Conservation (phyloP, 2,329 filamentous ascomycete species). For the Mycocentrospora acerina region DNA sequence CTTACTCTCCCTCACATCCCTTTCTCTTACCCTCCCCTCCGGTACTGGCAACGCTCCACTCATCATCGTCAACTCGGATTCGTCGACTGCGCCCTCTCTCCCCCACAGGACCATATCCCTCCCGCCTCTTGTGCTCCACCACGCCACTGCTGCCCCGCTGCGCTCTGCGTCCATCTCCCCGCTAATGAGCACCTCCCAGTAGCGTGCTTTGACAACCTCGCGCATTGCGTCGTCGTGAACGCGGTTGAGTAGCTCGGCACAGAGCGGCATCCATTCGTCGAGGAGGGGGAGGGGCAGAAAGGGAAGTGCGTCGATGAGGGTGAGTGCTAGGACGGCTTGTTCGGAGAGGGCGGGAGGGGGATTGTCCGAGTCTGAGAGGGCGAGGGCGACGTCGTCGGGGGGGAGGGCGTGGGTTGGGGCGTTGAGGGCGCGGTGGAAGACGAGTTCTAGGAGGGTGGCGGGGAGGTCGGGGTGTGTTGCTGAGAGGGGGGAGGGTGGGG, state of each 20-base stretch:
- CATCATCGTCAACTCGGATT: slow-evolving; percentile 55
- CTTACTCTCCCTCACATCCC: slow-evolving; percentile 45
- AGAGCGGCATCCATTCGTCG: slow-evolving; percentile 77
- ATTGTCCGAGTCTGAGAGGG: slow-evolving; percentile 37
- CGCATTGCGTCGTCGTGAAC: slow-evolving; percentile 65
- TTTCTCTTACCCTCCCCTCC: slow-evolving; percentile 10
- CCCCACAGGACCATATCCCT: slow-evolving; percentile 59
- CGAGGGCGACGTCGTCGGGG: slow-evolving; percentile 42
- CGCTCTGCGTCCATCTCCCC: slow-evolving; percentile 90
- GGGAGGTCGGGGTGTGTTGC: slow-evolving; percentile 75
- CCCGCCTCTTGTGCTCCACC: slow-evolving; percentile 75
- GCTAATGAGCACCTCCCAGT: slow-evolving; percentile 76
- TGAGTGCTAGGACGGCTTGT: slow-evolving; percentile 73
- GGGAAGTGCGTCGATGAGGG: slow-evolving; percentile 77
- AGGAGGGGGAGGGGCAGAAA: slow-evolving; percentile 69
- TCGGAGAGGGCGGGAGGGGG: slow-evolving; percentile 62
- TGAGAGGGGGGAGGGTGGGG: slow-evolving; percentile 75
- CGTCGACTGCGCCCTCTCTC: slow-evolving; percentile 51
- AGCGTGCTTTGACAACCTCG: slow-evolving; percentile 66
- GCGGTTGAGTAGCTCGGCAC: slow-evolving; percentile 66
- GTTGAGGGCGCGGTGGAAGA: slow-evolving; percentile 64
- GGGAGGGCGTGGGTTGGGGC: slow-evolving; percentile 51
- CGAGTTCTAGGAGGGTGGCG: slow-evolving; percentile 76
- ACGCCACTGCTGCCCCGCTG: slow-evolving; percentile 74
- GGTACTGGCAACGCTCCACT: slow-evolving; percentile 53